These are phyloP conservation scores for Aspergillus ochraceoroseus DNA, from an alignment of 2,329 filamentous ascomycete species.

Conservation along the genomic window DNA sequence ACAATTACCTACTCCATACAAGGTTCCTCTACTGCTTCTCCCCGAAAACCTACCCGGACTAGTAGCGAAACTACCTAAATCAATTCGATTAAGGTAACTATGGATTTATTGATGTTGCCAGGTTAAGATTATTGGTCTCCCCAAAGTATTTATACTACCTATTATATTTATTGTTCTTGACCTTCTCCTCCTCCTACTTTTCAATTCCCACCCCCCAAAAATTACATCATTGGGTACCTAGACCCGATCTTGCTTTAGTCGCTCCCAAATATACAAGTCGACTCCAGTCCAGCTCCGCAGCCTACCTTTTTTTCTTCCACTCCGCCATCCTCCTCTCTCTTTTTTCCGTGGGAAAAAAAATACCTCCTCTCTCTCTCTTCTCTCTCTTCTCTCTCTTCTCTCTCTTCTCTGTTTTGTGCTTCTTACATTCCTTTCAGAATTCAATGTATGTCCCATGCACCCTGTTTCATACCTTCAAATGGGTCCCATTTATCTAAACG, in stretches of 20 bases:
- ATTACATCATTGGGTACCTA: slow-evolving; percentile 15
- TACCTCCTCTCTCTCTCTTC: slow-evolving; percentile 6
- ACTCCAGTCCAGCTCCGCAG: slow-evolving; percentile 21
- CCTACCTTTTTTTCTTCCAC: slow-evolving; percentile 11
- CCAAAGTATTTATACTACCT: slow-evolving; percentile 15
- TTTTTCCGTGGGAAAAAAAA: too few species aligned
- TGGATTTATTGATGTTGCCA: neutral
- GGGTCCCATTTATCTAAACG: slow-evolving; percentile 14
- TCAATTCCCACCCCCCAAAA: slow-evolving; percentile 1
- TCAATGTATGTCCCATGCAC: slow-evolving; percentile 20
- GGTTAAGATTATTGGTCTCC: neutral
- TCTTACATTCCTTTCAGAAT: slow-evolving; percentile 2
- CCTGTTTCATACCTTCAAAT: slow-evolving; percentile 26
- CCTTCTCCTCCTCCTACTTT: slow-evolving; percentile 4
- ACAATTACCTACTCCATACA: too few species aligned
- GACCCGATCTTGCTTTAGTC: slow-evolving; percentile 22
- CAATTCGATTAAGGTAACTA: neutral
- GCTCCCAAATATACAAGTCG: slow-evolving; percentile 20
- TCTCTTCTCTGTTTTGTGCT: slow-evolving; percentile 2
- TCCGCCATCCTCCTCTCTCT: slow-evolving; percentile 7
- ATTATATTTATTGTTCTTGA: slow-evolving; percentile 1
- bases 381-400: slow-evolving; percentile 5
- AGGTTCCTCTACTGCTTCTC: too few species aligned
- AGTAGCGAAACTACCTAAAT: too few species aligned
- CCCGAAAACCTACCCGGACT: too few species aligned